Base-by-base conservation (phyloP, 2,329 filamentous ascomycete species). In the Fusarium robinianum region DNA sequence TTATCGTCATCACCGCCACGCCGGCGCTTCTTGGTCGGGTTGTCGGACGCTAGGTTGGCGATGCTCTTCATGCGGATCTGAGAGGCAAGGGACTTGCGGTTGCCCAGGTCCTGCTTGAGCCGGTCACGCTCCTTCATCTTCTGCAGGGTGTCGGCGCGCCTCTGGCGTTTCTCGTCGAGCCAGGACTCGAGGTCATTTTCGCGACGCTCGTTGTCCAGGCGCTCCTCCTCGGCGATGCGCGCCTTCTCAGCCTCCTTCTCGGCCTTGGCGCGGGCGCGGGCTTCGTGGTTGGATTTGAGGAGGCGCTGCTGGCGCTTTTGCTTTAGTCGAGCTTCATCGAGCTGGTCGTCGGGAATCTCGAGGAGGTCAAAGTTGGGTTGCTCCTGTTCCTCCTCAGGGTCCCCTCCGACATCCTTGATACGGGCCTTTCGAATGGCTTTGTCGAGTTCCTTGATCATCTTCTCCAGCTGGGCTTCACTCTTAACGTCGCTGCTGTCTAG, bases 11-110 rank as follows among this genome's bases (percentile, higher is more conserved):
- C 92, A 4, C 86, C 88, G 6, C 90, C 90, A 12, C 91, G 84
- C 10, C 90, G 78, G 43, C 92, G 82, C 69, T 96, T 95, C 67
- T 91, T 90, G 53, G 78, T 75, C 1, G 92, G 90, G 5, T 82
- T 84, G 67, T 99, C 94, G 0, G 92, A 91, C 3, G 94, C 94
- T 2, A 99, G 84, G 63, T 96, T 96, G 47, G 94, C 94, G 46
- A 99, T 90, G 36, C 86, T 92, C 72, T 97, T 97, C 94, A 99
- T 99, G 52, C 94, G 88, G 71, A 95, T 95, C 68, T 97, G 92
- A 44, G 88, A 94, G 7, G 94, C 94, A 14, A 96, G 83, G 0
- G 91, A 96, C 69, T 99, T 99, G 63, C 94, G 88, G 70, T 97
- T 97, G 43, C 92, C 91, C 2, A 96, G 80, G 63, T 99, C 94